phyloP scores from a whole-genome alignment of 1,139 yeast species.

The Citeromyces hawaiiensis region DNA sequence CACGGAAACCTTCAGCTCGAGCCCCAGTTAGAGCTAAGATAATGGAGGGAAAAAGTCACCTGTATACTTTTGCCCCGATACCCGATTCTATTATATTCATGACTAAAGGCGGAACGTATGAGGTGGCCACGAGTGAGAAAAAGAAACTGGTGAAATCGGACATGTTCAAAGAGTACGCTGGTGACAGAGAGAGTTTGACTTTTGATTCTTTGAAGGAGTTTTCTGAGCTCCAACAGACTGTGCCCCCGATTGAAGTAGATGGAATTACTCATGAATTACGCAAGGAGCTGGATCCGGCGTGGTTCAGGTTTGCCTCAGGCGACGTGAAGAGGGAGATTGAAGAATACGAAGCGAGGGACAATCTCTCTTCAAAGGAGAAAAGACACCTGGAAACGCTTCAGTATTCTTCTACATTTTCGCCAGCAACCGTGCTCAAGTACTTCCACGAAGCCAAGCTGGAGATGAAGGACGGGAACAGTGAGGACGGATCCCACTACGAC shows the following conservation, averaged over 20 bases:
- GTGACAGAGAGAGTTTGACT: constrained; percentile 7
- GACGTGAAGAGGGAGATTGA: constrained; percentile 1
- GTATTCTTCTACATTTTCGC: constrained; percentile 14
- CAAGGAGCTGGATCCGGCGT: constrained; percentile 1
- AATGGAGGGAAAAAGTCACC: background rate
- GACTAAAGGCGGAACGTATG: constrained; percentile 1
- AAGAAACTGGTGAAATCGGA: constrained; percentile 17
- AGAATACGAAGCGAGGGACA: background rate
- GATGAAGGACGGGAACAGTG: constrained; percentile 1
- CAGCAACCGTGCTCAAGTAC: constrained; percentile 22
- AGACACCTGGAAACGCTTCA: constrained; percentile 14
- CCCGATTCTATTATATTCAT: background rate
- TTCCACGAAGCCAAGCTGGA: constrained; percentile 32
- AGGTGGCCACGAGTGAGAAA: constrained; percentile 4
- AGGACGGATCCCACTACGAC: constrained; percentile 41
- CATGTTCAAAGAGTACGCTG: constrained; percentile 11
- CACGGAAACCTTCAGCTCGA: background rate
- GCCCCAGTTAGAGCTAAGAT: background rate
- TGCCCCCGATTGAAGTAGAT: background rate
- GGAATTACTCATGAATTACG: background rate
- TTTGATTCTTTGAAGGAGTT: constrained; percentile 1
- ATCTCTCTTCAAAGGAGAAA: background rate
- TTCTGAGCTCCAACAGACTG: background rate
- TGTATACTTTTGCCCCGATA: background rate
- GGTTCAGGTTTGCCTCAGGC: background rate